Evolutionary conservation across 73 alveolate genomes (phyloP).

Genomic region (Paraurostyla sp.): DNA sequence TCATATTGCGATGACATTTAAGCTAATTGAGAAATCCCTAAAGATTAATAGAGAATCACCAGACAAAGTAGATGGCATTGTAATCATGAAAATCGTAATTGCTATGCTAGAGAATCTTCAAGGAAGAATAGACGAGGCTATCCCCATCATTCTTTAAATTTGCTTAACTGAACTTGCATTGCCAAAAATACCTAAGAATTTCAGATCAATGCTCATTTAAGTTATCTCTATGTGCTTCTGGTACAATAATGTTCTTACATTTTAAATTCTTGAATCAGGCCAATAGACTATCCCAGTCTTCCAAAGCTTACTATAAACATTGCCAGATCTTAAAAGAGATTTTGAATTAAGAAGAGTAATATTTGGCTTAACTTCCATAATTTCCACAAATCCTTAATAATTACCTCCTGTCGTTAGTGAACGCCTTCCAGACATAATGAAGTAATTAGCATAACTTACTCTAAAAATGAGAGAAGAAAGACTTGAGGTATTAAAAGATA

Average conservation of each 20-base stretch:
- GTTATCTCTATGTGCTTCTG: conserved; percentile 78
- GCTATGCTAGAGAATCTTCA: conserved; percentile 74
- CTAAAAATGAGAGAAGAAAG: conserved; percentile 70
- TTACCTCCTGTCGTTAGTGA: conserved; percentile 58
- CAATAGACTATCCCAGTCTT: conserved; percentile 64
- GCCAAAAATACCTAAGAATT: conserved; percentile 50
- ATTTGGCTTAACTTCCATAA: conserved; percentile 67
- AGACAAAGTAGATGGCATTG: conserved; percentile 74
- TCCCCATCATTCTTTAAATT: conserved; percentile 3
- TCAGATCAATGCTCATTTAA: conserved; percentile 69
- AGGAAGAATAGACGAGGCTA: conserved; percentile 71
- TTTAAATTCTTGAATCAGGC: conserved; percentile 43
- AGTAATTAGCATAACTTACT: conserved; percentile 58
- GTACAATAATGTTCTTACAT: conserved; percentile 74
- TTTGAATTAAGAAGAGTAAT: conserved; percentile 75
- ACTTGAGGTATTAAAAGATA: conserved; percentile 68
- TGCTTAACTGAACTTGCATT: not conserved
- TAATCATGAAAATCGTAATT: conserved; percentile 69
- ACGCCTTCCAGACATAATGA: conserved; percentile 61
- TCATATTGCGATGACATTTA: conserved; percentile 59
- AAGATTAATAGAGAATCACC: conserved; percentile 61
- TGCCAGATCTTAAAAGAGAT: conserved; percentile 66
- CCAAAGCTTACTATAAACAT: conserved; percentile 28
- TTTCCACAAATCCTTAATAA: conserved; percentile 45
- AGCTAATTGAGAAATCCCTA: conserved; percentile 40